Base-by-base conservation (phyloP, 192 early-diverging fungal species). In the Coemansia nantahalensis region DNA sequence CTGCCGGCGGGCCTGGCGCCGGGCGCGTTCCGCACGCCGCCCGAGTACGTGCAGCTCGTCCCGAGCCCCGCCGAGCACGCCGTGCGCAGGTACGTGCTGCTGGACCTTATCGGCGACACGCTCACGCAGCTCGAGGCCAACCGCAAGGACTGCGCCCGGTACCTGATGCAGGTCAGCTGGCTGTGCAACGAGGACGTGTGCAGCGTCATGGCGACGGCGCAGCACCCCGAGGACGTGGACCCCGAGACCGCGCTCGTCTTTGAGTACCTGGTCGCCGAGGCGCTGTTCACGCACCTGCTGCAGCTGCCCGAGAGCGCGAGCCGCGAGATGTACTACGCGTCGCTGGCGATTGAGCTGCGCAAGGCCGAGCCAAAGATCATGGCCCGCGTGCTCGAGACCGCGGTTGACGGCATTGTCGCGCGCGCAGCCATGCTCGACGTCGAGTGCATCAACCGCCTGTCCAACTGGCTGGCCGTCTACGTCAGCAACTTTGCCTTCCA, bases 401-500 rank as follows among this genome's bases (percentile, higher is more conserved):
- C 63, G 22, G 59, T 65, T 0, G 60, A 57, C 22, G 56, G 56
- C 63, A 30, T 71, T 22, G 44, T 64, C 11, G 56, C 47, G 21
- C 57, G 67, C 13, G 45, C 62, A 13, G 16, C 30, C 49, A 26
- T 30, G 6, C 35, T 75, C 8, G 95, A 98, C 64, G 83, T 89
- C 28, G 93, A 94, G 67, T 87, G 85, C 60, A 78, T 93, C 24
- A 78, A 85, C 60, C 77, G 94, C 22, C 79, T 97, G 38, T 82
- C 83, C 48, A 87, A 87, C 54, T 95, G 90, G 90, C 89, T 98
- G 73, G 81, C 88, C 1, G 83, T 90, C 46, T 93, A 95, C 68
- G 68, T 98, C 41, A 93, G 91, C 64, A 97, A 97, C 72, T 93
- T 95, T 81, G 85, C 79, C 12, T 94, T 85, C 69, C 77, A 82